A percentile compares a stretch with the other conserved stretches of the same genome.
phyloP scores from a whole-genome alignment of 139 green algal species.

The Raphidocelis subcapitata region DNA sequence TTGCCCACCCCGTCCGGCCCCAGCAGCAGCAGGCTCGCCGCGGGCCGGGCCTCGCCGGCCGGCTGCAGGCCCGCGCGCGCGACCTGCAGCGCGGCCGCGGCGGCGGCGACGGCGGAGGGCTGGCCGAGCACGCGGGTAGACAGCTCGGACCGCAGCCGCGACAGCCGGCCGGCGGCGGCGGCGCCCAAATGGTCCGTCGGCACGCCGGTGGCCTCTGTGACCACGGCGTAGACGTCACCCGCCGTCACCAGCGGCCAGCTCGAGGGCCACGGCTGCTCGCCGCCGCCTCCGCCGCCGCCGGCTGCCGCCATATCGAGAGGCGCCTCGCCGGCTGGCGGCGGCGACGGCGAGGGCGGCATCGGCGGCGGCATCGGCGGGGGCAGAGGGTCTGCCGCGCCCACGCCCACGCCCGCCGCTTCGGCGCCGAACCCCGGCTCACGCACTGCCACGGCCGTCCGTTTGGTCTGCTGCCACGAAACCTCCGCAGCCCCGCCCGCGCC shows the following conservation, averaged over 20 bases:
- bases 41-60: constrained; percentile 41
- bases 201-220: not conserved
- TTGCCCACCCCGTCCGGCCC: constrained; percentile 79
- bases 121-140: not conserved
- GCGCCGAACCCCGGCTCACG: not conserved
- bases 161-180: constrained; percentile 51
- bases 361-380: not conserved
- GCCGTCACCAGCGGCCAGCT: not conserved
- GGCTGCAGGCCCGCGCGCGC: constrained; percentile 6
- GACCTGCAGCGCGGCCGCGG: not conserved
- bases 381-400: not conserved
- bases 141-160: constrained; percentile 29
- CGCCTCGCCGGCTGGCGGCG: not conserved
- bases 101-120: not conserved
- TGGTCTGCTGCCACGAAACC: not conserved
- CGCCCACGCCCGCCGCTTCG: not conserved
- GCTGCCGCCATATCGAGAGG: not conserved
- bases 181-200: constrained; percentile 24
- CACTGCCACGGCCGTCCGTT: constrained; percentile 2
- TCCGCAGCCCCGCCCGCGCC: not conserved
- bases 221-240: not conserved
- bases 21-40: constrained; percentile 72
- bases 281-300: no score
- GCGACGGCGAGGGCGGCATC: not conserved
- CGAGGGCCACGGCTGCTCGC: not conserved